Base-by-base conservation (phyloP, 2,329 filamentous ascomycete species). In the Helotiales sp. region DNA sequence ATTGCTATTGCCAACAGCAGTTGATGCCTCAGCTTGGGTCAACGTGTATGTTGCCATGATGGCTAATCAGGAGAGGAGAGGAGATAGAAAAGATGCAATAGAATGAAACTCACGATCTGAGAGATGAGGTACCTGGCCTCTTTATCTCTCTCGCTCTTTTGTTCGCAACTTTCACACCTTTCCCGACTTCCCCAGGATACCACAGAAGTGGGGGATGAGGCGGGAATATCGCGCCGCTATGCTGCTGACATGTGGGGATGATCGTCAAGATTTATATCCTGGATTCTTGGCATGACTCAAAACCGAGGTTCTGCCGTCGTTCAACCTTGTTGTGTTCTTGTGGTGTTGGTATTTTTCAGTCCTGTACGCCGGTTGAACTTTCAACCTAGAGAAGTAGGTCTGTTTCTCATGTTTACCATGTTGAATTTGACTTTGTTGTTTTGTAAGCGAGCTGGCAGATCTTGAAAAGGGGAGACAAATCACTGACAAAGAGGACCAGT, bases 1-100 rank as follows among this genome's bases (percentile, higher is more conserved):
- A 52, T 52, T 43, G 20, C 30, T 30, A 7, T 52, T 62, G 17
- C 28, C 11, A 17, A 30, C 28, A 32, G 52, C 22, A 34, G 45
- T 61, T 60, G 54, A 37, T 3, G 61, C 24, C 26, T 63, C 65
- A 1, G 65, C 47, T 54, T 45, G 30, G 28, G 52, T 68, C 20
- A 55, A 22, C 22, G 61, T 63, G 6, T 26, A 30, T 13, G 66
- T 68, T 45, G 63, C 60, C 66, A 69, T 64, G 24, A 52, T 58
- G 60, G 47, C 22, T 50, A 32, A 20, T 7, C 17, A 32, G 15
- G 49, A 50, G 11, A 26, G 24, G 8, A 55, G 30, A 11, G 3
- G 32, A 26, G 6, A 13, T 2, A 59, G 7, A 37, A 28, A 3
- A 52, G 7, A 52, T 5, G 40, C 6, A 32, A 54, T 4, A 50